Evolutionary conservation across 139 green algal species (phyloP).

Genomic region (Chlorella sp.): DNA sequence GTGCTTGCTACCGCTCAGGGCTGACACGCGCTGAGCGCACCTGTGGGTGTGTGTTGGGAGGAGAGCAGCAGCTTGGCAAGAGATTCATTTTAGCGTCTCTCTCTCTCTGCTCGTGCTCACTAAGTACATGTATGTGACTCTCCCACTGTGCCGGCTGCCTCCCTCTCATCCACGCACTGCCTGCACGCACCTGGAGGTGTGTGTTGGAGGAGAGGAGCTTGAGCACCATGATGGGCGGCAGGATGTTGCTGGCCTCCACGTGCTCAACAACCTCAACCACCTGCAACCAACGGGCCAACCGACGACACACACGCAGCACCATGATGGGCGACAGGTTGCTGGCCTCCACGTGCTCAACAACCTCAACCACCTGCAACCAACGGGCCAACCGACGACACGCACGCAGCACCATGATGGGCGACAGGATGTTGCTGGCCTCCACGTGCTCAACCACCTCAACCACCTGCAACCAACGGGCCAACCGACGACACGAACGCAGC

Average conservation of each 20-base stretch:
- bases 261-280: constrained; percentile 23
- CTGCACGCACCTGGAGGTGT: constrained; percentile 48
- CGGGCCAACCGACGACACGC: no score
- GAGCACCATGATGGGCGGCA: constrained; percentile 90
- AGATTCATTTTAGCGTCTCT: neutral
- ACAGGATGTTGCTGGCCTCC: constrained; percentile 72
- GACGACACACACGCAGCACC: neutral
- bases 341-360: no score
- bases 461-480: no score
- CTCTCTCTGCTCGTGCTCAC: neutral
- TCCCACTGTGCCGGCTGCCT: neutral
- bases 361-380: no score
- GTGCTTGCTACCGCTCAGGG: no score
- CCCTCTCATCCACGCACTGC: neutral
- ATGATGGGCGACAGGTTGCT: neutral
- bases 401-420: constrained; percentile 90
- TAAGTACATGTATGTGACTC: neutral
- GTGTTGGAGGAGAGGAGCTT: constrained; percentile 70
- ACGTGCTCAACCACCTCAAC: constrained; percentile 44
- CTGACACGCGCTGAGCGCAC: no score
- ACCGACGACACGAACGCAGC: neutral
- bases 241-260: constrained; percentile 70
- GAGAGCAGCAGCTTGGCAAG: neutral
- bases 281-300: no score
- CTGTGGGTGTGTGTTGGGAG: neutral